A percentile compares a stretch with the other conserved stretches of the same genome.
Evolutionary conservation across 2,329 filamentous ascomycete species (phyloP).

Genomic region (Colletotrichum musicola): DNA sequence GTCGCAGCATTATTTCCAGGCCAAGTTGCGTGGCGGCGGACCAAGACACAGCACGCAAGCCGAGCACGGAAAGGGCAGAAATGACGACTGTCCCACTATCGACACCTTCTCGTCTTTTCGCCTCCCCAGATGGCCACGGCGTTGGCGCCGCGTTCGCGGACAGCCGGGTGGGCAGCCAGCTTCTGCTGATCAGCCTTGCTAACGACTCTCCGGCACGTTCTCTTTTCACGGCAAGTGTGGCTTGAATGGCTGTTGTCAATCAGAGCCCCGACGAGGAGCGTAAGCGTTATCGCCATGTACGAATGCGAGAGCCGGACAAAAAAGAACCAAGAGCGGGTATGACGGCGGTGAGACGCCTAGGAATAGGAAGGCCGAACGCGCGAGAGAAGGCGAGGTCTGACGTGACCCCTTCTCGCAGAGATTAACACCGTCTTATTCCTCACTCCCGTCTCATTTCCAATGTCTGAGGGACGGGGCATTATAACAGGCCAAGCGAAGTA

Average conservation of each 20-base stretch:
- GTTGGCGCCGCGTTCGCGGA: conserved; percentile 25
- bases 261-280: background rate
- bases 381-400: background rate
- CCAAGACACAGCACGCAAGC: conserved; percentile 19
- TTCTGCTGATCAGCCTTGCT: conserved; percentile 19
- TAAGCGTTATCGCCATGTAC: background rate
- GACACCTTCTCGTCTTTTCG: background rate
- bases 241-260: conserved; percentile 23
- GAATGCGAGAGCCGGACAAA: conserved; percentile 1
- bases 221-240: conserved; percentile 13
- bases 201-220: conserved; percentile 6
- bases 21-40: conserved; percentile 6
- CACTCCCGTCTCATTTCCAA: conserved; percentile 20
- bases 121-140: background rate
- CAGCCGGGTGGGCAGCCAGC: conserved; percentile 13
- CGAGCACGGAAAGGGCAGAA: conserved; percentile 13
- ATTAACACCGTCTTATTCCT: no score
- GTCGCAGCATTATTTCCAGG: background rate
- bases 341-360: background rate
- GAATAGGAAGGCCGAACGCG: background rate
- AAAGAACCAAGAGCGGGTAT: background rate
- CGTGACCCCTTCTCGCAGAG: conserved; percentile 2
- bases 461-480: background rate
- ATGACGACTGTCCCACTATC: conserved; percentile 1
- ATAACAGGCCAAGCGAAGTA: background rate